phyloP scores from a whole-genome alignment of 345 rosid genomes.

The Brassica nigra region DNA sequence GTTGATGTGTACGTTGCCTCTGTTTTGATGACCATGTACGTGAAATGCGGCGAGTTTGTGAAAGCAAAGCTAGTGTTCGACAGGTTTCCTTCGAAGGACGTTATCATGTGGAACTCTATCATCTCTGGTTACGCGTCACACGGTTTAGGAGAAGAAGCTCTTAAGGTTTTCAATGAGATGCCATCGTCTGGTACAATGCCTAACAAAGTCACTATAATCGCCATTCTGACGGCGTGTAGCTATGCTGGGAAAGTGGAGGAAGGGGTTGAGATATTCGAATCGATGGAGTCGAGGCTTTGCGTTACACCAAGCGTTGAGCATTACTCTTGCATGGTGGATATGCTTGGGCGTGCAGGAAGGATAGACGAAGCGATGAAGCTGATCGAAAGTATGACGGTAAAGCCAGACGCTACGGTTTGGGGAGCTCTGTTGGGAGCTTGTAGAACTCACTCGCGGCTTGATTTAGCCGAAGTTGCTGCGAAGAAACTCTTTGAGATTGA shows the following conservation, averaged over 20 bases:
- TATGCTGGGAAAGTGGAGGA: conserved; percentile 67
- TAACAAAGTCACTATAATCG: conserved; percentile 72
- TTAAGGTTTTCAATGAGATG: conserved; percentile 63
- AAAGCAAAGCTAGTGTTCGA: conserved; percentile 68
- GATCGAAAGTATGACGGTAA: conserved; percentile 61
- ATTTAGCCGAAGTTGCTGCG: conserved; percentile 77
- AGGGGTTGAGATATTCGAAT: conserved; percentile 66
- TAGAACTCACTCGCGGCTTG: conserved; percentile 60
- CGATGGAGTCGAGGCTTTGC: conserved; percentile 57
- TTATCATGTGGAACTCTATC: conserved; percentile 84
- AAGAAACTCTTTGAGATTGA: conserved; percentile 63
- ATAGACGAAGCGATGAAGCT: conserved; percentile 64
- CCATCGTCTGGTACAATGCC: conserved; percentile 54
- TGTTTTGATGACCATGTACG: conserved; percentile 77
- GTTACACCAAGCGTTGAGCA: conserved; percentile 60
- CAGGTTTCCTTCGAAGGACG: conserved; percentile 56
- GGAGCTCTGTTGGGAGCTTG: conserved; percentile 82
- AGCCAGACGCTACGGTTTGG: conserved; percentile 85
- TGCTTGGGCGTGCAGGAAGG: conserved; percentile 79
- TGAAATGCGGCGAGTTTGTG: conserved; percentile 73
- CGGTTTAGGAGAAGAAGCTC: conserved; percentile 71
- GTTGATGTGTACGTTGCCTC: conserved; percentile 73
- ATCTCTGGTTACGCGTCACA: conserved; percentile 78
- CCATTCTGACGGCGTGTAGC: conserved; percentile 81
- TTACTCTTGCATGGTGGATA: conserved; percentile 82